Percentiles rank a stretch among this genome's conserved stretches.
Conservation (phyloP, 2,329 filamentous ascomycete genomes). For the Hypoxylon sp. region DNA sequence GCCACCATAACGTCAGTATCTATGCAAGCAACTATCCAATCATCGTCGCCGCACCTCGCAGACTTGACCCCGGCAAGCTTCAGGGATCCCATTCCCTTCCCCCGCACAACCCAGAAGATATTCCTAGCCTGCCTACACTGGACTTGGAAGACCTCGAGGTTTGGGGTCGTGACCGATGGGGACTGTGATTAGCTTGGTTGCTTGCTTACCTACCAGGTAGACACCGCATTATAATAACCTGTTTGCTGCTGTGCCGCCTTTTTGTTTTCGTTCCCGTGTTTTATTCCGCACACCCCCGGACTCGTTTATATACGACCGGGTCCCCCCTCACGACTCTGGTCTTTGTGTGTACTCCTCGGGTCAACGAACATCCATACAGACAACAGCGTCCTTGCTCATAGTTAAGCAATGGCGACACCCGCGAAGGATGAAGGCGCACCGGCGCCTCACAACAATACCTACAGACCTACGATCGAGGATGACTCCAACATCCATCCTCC, state of each 20-base stretch:
- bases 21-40: constrained; percentile 20
- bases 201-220: neutral
- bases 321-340: constrained; percentile 27
- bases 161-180: constrained; percentile 29
- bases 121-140: constrained; percentile 29
- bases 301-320: constrained; percentile 39
- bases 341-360: constrained; percentile 27
- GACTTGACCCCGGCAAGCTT: constrained; percentile 24
- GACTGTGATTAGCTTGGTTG: neutral
- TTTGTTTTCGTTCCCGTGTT: constrained; percentile 10
- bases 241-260: constrained; percentile 15
- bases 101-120: constrained; percentile 38
- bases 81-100: constrained; percentile 42
- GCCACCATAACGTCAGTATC: constrained; percentile 27
- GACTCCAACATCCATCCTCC: constrained; percentile 56
- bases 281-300: constrained; percentile 11
- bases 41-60: constrained; percentile 31
- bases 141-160: constrained; percentile 13
- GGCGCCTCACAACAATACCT: constrained; percentile 20
- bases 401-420: constrained; percentile 36
- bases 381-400: constrained; percentile 22
- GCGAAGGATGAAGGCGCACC: constrained; percentile 22
- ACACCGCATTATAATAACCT: constrained; percentile 33
- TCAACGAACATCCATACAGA: constrained; percentile 21
- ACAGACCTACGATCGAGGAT: constrained; percentile 19